Base-by-base conservation (phyloP, 2,329 filamentous ascomycete species). In the Trichoderma sp. region DNA sequence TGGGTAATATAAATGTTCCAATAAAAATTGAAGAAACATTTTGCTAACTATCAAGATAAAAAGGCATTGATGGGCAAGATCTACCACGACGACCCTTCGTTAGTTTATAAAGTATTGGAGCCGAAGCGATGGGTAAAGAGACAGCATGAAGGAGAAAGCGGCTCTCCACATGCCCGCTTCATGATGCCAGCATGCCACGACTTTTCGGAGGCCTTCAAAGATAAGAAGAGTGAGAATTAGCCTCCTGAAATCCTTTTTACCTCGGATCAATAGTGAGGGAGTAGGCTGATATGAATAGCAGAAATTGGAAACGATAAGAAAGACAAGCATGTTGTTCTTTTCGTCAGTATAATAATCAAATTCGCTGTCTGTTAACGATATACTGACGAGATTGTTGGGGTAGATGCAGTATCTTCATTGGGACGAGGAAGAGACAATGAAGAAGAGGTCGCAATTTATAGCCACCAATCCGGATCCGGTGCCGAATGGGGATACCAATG, bases 351-450 rank as follows among this genome's bases (percentile, higher is more conserved):
- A 5, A 13, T 10, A 10, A 3, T 3, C 9, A 2, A 22, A 3
- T 3, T 9, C 10, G 2, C 10, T 8, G 2, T 6, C 12, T 7
- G 8, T 10, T 27, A 42, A 15, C 27, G 8, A 27, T 3, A 2
- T 10, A 15, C 8, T 19, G 2, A 19, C 17, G 3, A 1, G 39
- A 29, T 4, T 19, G 25, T 3, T 1, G 6, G 2, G 6, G 3
- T 9, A 60, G 58, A 60, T 60, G 58, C 58, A 39, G 1, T 60
- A 60, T 50, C 58, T 60, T 17, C n/a, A 60, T 10, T 60, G 58
- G 58, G 58, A 60, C 5, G 39, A 60, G 1, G 39, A 60, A n/a
- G 2, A 4, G 0, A 7, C 13, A 34, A 25, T 60, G 39, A 1
- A 34, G n/a, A 4, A 12, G 12, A 34, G 52, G 34, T 5, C 52